Conservation (phyloP, 2,329 filamentous ascomycete genomes). For the Teratosphaeria pseudoeucalypti region DNA sequence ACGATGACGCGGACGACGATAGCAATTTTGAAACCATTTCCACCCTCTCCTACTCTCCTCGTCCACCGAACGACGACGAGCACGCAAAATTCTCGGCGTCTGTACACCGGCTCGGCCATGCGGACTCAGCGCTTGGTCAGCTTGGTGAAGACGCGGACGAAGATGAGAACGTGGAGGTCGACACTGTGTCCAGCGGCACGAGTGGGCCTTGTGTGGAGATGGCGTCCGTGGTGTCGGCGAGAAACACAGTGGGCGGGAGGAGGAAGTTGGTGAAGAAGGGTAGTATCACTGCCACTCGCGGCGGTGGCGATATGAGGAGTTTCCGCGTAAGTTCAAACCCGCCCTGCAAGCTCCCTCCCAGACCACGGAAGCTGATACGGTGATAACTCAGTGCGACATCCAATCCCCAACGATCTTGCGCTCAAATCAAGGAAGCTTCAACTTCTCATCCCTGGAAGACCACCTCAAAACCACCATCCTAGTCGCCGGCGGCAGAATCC, state of each 20-base stretch:
- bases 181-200: not conserved
- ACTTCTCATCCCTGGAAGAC: conserved; percentile 7
- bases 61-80: not conserved
- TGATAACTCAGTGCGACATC: conserved; percentile 9
- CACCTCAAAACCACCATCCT: conserved; percentile 8
- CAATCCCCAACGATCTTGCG: conserved; percentile 2
- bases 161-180: not conserved
- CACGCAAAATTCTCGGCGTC: not conserved
- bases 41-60: not conserved
- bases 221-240: not conserved
- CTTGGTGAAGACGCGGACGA: not conserved
- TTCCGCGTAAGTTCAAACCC: not conserved
- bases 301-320: not conserved
- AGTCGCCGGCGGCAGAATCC: conserved; percentile 8
- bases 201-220: not conserved
- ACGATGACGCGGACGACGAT: not conserved
- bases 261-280: not conserved
- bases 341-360: not conserved
- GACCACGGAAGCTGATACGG: not conserved
- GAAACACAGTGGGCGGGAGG: not conserved
- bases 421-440: not conserved
- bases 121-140: not conserved
- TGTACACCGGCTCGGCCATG: not conserved
- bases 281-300: not conserved
- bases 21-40: not conserved